Base-by-base conservation (phyloP, 768 basidiomycete species). In the Psilocybe cyanescens region DNA sequence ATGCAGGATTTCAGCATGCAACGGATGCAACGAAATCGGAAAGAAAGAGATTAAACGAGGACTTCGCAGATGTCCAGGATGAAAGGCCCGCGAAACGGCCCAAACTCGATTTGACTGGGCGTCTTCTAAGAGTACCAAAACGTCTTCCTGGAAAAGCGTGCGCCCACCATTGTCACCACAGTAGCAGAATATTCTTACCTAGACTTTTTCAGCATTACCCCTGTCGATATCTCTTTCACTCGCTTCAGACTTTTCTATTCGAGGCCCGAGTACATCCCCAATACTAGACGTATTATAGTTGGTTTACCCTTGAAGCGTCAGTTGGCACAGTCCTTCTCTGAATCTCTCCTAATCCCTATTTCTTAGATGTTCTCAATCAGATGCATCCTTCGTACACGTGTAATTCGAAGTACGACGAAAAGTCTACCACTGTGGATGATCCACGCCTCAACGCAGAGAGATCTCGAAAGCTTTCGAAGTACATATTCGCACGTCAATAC, bases 401-500 rank as follows among this genome's bases (percentile, higher is more conserved):
- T 19, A 62, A 64, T 16, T 28, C 47, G n/a, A 49, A 58, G 33
- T 11, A 30, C 1, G 41, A 57, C 29, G 14, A 49, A 71, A 71
- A 44, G 71, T 65, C 45, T 7, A 12, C 16, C 4, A 61, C 61
- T 3, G 79, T 74, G 2, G 82, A 85, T 35, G 83, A 86, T 62
- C 75, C 78, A 28, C 77, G 75, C 8, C 69, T 76, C 60, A 83
- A 83, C 65, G 78, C 77, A 47, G 79, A 79, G 41, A 72, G 84
- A 41, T 82, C 84, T 0, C 81, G 90, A 44, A 87, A 87, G 63
- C 74, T 94, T 1, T 81, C 90, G 35, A 95, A 95, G 75, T 90
- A 94, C 67, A 78, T 99, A 1, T 97, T 99, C 68, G 88, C 95
- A 8, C 81, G 88, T 44, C 91, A 95, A 66, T 94, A 88, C 67